Percentiles rank a stretch among this genome's conserved stretches.
These are phyloP conservation scores for Cutaneotrichosporon mucoides DNA, from an alignment of 1,284 basidiomycete genomes.

Conservation along the genomic window DNA sequence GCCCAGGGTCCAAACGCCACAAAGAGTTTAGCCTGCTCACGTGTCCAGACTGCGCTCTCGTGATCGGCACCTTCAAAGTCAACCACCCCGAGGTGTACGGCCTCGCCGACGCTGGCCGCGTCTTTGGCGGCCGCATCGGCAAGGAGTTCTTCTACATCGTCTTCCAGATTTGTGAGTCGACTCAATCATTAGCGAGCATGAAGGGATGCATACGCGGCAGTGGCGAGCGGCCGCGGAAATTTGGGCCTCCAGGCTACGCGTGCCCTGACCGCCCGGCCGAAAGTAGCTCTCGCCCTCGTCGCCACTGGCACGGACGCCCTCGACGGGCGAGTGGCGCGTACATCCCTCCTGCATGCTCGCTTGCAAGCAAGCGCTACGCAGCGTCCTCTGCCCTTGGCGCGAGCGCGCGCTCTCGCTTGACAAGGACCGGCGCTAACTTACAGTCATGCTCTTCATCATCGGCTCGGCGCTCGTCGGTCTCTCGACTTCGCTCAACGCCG, in stretches of 20 bases:
- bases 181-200: too few relatives aligned
- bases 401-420: not conserved
- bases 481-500: conserved; percentile 25
- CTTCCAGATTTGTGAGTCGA: conserved; percentile 9
- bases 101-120: conserved; percentile 30
- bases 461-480: conserved; percentile 28
- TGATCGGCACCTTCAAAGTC: conserved; percentile 26
- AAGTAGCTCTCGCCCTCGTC: too few relatives aligned
- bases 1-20: too few relatives aligned
- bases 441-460: conserved; percentile 29
- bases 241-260: too few relatives aligned
- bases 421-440: not conserved
- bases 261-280: too few relatives aligned
- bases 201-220: not conserved
- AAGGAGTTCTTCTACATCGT: conserved; percentile 12
- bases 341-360: too few relatives aligned
- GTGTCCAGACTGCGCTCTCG: conserved; percentile 13
- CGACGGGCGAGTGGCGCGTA: too few relatives aligned
- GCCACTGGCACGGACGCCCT: too few relatives aligned
- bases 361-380: too few relatives aligned
- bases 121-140: conserved; percentile 26
- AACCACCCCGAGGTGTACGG: conserved; percentile 24
- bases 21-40: not conserved
- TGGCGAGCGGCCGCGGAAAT: too few relatives aligned
- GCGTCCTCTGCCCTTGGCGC: too few relatives aligned